Evolutionary conservation across 1,284 basidiomycete species (phyloP).

Genomic region (Entoloma clypeatum): DNA sequence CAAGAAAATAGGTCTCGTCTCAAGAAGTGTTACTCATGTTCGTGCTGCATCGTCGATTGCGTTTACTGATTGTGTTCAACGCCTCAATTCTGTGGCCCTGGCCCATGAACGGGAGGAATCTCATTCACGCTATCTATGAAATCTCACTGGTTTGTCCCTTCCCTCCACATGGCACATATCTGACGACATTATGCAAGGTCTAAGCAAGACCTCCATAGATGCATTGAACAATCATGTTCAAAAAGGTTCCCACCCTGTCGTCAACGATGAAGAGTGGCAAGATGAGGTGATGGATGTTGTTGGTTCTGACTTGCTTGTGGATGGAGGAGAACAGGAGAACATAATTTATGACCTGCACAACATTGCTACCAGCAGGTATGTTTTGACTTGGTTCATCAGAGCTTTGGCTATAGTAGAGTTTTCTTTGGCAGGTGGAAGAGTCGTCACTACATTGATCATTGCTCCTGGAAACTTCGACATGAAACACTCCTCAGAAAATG

Average conservation of each 20-base stretch:
- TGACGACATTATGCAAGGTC: background rate
- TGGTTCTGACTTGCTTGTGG: background rate
- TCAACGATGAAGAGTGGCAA: background rate
- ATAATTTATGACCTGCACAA: no score
- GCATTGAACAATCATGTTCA: background rate
- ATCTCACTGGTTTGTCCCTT: slow-evolving; percentile 4
- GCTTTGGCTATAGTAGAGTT: no score
- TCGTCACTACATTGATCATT: slow-evolving; percentile 5
- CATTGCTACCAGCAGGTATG: slow-evolving; percentile 4
- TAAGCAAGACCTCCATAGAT: background rate
- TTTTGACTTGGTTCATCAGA: background rate
- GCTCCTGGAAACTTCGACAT: slow-evolving; percentile 6
- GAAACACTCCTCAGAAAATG: slow-evolving; percentile 2
- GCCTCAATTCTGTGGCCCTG: no score
- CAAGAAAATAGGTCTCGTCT: no score
- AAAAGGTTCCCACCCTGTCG: background rate
- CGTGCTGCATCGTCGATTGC: no score
- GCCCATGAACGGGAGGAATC: slow-evolving; percentile 2
- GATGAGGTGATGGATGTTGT: slow-evolving; percentile 2
- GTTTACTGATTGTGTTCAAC: no score
- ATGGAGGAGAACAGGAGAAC: background rate
- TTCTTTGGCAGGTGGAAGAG: slow-evolving; percentile 1
- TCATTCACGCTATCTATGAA: background rate
- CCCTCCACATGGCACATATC: background rate
- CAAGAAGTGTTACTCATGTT: no score